These are phyloP conservation scores for Podaxis pistillaris DNA, from an alignment of 768 basidiomycete species.

Conservation along the genomic window DNA sequence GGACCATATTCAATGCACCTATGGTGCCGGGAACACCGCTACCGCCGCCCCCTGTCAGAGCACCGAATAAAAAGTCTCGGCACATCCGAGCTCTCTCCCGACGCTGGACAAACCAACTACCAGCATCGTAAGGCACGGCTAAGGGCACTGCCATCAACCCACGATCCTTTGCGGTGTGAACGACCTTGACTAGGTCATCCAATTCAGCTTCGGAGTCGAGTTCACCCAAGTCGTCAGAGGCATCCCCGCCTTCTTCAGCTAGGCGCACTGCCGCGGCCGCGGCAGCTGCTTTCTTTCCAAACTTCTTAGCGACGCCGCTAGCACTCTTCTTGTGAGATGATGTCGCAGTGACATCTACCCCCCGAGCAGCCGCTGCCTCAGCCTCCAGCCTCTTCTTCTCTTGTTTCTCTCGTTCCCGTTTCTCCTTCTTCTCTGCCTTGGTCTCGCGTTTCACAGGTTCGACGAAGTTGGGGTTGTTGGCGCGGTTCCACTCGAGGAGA, in stretches of 20 bases:
- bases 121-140: conserved; percentile 69
- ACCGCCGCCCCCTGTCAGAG: conserved; percentile 42
- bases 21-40: conserved; percentile 30
- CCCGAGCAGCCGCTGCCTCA: conserved; percentile 64
- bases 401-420: conserved; percentile 74
- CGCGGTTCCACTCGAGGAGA: conserved; percentile 88
- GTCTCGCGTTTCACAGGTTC: conserved; percentile 85
- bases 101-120: conserved; percentile 81
- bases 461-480: conserved; percentile 83
- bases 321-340: conserved; percentile 42
- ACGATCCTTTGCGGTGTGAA: conserved; percentile 52
- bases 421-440: conserved; percentile 86
- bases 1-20: conserved; percentile 29
- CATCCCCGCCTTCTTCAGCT: conserved; percentile 55
- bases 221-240: conserved; percentile 70
- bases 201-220: conserved; percentile 85
- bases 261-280: conserved; percentile 49
- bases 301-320: conserved; percentile 49
- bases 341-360: conserved; percentile 47
- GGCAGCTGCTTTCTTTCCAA: conserved; percentile 59
- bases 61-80: conserved; percentile 55
- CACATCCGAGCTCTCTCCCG: conserved; percentile 64
- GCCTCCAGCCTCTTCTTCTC: conserved; percentile 77
- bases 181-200: conserved; percentile 66
- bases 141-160: conserved; percentile 65